Conservation (phyloP, 805 yeast species). For the Lipomyces orientalis region DNA sequence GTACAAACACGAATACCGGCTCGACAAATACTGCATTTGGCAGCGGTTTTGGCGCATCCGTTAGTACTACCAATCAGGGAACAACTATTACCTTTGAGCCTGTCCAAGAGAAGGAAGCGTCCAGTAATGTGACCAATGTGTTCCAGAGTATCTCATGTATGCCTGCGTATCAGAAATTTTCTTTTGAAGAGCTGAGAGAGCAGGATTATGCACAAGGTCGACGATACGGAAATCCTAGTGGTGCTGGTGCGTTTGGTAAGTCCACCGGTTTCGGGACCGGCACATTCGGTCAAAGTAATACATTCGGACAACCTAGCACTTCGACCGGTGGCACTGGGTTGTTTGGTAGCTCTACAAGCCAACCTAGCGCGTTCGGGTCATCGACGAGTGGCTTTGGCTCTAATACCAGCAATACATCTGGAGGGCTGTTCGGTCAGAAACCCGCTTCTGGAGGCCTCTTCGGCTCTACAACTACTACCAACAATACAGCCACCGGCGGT, state of each 20-base stretch:
- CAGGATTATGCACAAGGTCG: conserved; percentile 85
- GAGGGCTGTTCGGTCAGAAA: conserved; percentile 38
- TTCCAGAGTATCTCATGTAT: conserved; percentile 76
- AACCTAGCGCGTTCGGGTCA: conserved; percentile 38
- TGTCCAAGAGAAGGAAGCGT: conserved; percentile 36
- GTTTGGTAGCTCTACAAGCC: conserved; percentile 49
- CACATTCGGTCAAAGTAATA: conserved; percentile 40
- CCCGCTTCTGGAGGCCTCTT: conserved; percentile 28
- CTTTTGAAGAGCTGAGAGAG: conserved; percentile 85
- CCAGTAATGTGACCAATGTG: conserved; percentile 38
- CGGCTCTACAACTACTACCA: conserved; percentile 28
- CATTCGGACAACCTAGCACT: conserved; percentile 27
- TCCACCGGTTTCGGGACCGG: conserved; percentile 39
- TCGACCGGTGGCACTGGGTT: conserved; percentile 44
- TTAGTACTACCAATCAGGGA: conserved; percentile 34
- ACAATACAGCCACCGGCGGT: conserved; percentile 29
- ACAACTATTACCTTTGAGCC: conserved; percentile 39
- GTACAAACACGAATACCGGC: conserved; percentile 22
- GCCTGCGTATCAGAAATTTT: conserved; percentile 85
- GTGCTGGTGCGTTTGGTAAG: conserved; percentile 40
- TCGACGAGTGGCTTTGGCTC: conserved; percentile 33
- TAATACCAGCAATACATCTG: conserved; percentile 35
- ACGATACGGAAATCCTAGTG: conserved; percentile 42
- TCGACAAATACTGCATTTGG: conserved; percentile 32
- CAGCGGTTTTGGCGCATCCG: conserved; percentile 19